Evolutionary conservation across 202 grass and related monocot species (phyloP).

Genomic region (Saccharum hybrid): DNA sequence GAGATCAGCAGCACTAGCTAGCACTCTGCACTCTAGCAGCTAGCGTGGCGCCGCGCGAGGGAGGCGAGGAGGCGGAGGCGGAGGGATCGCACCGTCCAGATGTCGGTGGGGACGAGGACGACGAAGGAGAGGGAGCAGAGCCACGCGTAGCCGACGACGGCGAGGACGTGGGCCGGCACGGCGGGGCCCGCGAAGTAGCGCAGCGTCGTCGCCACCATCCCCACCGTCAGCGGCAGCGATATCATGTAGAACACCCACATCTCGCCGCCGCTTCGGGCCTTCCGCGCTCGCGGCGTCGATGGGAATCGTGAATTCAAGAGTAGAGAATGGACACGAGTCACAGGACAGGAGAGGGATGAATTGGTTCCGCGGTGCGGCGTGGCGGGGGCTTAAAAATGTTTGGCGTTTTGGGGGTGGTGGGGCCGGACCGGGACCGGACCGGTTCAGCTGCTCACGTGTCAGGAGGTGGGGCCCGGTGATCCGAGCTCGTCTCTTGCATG

Average conservation of each 20-base stretch:
- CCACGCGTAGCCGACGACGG: slow-evolving; percentile 97
- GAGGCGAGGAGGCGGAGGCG: not conserved
- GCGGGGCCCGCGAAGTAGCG: slow-evolving; percentile 95
- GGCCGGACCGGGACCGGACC: not conserved
- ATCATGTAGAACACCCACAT: slow-evolving; percentile 96
- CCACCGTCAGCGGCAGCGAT: slow-evolving; percentile 82
- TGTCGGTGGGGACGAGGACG: slow-evolving; percentile 94
- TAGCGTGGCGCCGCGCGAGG: not conserved
- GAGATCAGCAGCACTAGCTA: not conserved
- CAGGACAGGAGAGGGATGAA: not conserved
- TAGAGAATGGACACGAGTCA: not conserved
- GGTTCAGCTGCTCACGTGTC: slow-evolving; percentile 40
- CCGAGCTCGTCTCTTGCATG: not conserved
- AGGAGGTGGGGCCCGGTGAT: not conserved
- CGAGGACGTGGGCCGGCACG: slow-evolving; percentile 76
- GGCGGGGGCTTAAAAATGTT: slow-evolving; percentile 32
- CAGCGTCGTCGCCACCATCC: slow-evolving; percentile 82
- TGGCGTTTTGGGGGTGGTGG: not conserved
- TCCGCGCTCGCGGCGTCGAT: not conserved
- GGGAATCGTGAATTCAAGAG: not conserved
- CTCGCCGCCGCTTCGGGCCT: not conserved
- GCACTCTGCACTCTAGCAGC: not conserved
- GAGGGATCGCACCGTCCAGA: slow-evolving; percentile 69
- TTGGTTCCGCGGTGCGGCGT: not conserved
- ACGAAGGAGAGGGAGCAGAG: slow-evolving; percentile 96